These are phyloP conservation scores for Scalesia atractyloides DNA, from an alignment of 129 eudicot genomes.

Conservation along the genomic window DNA sequence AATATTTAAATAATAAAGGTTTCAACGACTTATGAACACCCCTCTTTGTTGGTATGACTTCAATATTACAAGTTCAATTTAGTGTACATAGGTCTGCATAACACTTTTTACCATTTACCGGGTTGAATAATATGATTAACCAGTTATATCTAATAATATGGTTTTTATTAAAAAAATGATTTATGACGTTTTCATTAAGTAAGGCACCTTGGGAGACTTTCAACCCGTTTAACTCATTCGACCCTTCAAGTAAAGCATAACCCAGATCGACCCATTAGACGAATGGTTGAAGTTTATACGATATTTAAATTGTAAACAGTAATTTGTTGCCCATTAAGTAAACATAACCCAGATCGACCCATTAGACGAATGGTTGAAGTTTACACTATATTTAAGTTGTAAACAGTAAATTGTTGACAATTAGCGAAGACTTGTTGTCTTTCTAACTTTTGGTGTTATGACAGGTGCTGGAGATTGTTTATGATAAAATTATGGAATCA, in stretches of 20 bases:
- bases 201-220: background rate
- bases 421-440: background rate
- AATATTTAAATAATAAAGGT: too few relatives aligned
- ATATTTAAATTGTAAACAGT: background rate
- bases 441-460: constrained; percentile 9
- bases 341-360: too few relatives aligned
- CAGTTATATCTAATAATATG: background rate
- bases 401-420: background rate
- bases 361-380: background rate
- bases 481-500: constrained; percentile 94
- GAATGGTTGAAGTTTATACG: constrained; percentile 6
- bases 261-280: background rate
- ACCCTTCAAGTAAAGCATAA: background rate
- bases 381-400: background rate
- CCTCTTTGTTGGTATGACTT: background rate
- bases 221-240: background rate
- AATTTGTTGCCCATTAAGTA: background rate
- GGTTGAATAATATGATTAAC: too few relatives aligned
- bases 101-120: too few relatives aligned
- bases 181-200: background rate
- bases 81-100: background rate
- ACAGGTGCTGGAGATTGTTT: constrained; percentile 93
- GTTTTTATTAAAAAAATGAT: background rate
- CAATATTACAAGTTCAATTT: background rate
- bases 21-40: too few relatives aligned